Evolutionary conservation across 129 eudicot genomes (phyloP).

Genomic region (Arctium minus): DNA sequence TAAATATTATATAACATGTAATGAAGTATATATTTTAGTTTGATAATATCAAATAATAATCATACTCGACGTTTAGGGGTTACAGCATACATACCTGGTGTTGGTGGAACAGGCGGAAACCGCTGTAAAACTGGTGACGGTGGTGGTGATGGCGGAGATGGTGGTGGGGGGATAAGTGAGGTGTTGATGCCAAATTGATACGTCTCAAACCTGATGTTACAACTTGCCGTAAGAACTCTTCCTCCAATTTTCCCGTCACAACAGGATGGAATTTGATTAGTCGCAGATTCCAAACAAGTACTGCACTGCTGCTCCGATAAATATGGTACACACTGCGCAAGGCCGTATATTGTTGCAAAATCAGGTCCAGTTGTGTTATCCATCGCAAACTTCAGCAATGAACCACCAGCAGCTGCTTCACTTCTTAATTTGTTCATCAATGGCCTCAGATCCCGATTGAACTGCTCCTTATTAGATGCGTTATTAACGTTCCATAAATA

Average conservation of each 20-base stretch:
- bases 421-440: constrained; percentile 2
- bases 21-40: too few relatives aligned
- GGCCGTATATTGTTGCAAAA: background rate
- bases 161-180: background rate
- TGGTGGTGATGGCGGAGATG: background rate
- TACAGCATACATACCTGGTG: too few relatives aligned
- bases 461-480: background rate
- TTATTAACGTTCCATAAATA: background rate
- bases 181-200: background rate
- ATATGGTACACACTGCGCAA: background rate
- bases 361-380: background rate
- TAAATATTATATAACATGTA: too few relatives aligned
- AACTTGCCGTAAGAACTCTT: background rate
- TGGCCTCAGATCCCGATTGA: background rate
- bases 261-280: background rate
- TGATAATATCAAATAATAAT: too few relatives aligned
- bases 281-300: background rate
- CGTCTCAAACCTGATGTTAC: background rate
- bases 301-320: background rate
- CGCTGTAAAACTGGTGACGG: background rate
- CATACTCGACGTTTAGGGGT: too few relatives aligned
- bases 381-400: constrained; percentile 20
- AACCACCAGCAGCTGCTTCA: constrained; percentile 28
- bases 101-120: too few relatives aligned
- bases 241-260: background rate